A percentile compares a stretch with the other conserved stretches of the same genome.
Conservation (phyloP, 2,329 filamentous ascomycete genomes). For the Coniochaeta sp. region DNA sequence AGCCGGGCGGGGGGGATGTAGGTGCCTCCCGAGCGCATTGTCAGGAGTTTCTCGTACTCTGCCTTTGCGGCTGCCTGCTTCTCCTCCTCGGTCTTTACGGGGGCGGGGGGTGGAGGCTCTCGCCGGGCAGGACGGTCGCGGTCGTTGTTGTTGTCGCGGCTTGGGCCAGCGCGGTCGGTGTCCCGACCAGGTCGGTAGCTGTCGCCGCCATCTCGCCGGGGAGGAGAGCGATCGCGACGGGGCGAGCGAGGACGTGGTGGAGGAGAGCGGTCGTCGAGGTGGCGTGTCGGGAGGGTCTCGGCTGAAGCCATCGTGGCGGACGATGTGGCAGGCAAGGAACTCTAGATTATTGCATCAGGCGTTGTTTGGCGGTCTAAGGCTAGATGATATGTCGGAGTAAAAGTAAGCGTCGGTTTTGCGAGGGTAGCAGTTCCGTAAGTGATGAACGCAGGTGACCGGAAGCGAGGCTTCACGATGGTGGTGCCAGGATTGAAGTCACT, state of each 20-base stretch:
- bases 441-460: background rate
- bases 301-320: slow-evolving; percentile 13
- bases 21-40: slow-evolving; percentile 88
- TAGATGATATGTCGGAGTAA: background rate
- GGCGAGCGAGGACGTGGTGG: slow-evolving; percentile 12
- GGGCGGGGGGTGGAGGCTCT: slow-evolving; percentile 30
- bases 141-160: slow-evolving; percentile 37
- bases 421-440: no score
- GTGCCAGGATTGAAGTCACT: no score
- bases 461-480: no score
- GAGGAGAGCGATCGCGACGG: slow-evolving; percentile 5
- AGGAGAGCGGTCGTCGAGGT: slow-evolving; percentile 13
- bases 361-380: background rate
- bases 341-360: background rate
- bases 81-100: slow-evolving; percentile 62
- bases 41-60: slow-evolving; percentile 87
- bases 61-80: slow-evolving; percentile 85
- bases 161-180: slow-evolving; percentile 31
- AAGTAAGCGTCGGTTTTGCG: no score
- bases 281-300: slow-evolving; percentile 12
- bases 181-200: slow-evolving; percentile 37
- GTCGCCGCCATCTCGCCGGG: slow-evolving; percentile 38
- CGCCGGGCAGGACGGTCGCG: slow-evolving; percentile 32
- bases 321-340: slow-evolving; percentile 1
- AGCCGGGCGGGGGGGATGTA: slow-evolving; percentile 92